These are phyloP conservation scores for Symmetrospora coprosmae DNA, from an alignment of 768 basidiomycete species.

Conservation along the genomic window DNA sequence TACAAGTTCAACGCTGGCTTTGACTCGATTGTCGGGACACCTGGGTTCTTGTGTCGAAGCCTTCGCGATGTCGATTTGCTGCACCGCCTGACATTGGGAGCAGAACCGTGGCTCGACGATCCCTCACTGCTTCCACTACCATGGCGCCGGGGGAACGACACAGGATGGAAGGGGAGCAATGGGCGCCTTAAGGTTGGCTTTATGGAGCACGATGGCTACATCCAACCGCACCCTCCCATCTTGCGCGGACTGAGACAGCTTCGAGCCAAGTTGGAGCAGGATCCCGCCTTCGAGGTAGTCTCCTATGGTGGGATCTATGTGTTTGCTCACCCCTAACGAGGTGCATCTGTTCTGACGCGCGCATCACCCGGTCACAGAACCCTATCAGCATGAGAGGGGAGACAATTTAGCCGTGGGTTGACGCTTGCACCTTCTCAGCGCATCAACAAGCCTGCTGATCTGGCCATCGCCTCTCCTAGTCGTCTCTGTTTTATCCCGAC, in stretches of 20 bases:
- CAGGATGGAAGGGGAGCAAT: neutral
- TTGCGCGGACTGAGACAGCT: neutral
- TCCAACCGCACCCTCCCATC: slow-evolving; percentile 4
- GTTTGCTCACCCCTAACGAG: too few species aligned
- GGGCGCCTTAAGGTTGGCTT: neutral
- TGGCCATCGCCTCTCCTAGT: too few species aligned
- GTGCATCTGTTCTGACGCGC: too few species aligned
- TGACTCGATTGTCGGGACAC: neutral
- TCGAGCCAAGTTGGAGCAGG: neutral
- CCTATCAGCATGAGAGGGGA: too few species aligned
- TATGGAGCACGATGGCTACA: slow-evolving; percentile 3
- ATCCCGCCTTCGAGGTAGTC: neutral
- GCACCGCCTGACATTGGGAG: neutral
- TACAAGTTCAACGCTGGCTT: neutral
- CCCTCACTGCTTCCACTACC: neutral
- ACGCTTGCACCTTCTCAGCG: too few species aligned
- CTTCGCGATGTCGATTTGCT: neutral
- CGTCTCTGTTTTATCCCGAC: slow-evolving; percentile 6
- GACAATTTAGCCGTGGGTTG: too few species aligned
- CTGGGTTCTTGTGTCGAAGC: neutral
- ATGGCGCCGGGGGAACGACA: neutral
- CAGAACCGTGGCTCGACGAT: slow-evolving; percentile 1
- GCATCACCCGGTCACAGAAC: too few species aligned
- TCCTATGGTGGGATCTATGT: neutral
- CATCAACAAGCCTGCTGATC: too few species aligned